phyloP scores from a whole-genome alignment of 345 rosid genomes.

The Mercurialis annua region DNA sequence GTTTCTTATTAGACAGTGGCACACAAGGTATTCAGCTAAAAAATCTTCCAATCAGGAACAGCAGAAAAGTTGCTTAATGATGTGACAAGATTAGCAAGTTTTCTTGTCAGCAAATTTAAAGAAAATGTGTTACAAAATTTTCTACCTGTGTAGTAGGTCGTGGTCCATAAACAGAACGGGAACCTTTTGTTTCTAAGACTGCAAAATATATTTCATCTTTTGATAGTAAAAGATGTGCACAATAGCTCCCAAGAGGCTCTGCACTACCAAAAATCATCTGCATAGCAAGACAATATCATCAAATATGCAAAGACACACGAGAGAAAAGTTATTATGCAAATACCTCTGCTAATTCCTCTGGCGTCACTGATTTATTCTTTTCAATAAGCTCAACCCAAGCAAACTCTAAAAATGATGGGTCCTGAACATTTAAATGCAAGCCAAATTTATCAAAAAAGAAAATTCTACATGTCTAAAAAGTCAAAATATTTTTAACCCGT shows the following conservation, averaged over 20 bases:
- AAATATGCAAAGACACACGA: constrained; percentile 21
- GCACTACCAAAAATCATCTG: constrained; percentile 83
- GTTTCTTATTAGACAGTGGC: neutral
- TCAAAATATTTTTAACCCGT: neutral
- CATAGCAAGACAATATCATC: constrained; percentile 32
- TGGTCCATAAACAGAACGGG: constrained; percentile 63
- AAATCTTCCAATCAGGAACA: neutral
- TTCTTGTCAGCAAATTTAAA: constrained; percentile 4
- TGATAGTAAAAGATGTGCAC: constrained; percentile 87
- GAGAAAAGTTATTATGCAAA: constrained; percentile 7
- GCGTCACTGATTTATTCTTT: constrained; percentile 71
- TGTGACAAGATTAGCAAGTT: neutral
- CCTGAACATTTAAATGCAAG: constrained; percentile 43
- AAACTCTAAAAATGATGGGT: constrained; percentile 75
- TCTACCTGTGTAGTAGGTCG: constrained; percentile 68
- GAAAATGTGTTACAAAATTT: neutral
- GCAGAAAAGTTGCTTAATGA: neutral
- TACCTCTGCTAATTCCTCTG: constrained; percentile 95
- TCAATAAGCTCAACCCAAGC: constrained; percentile 97
- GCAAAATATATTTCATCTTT: constrained; percentile 79
- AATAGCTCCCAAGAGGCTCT: constrained; percentile 85
- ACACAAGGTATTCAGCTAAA: neutral
- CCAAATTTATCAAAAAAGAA: neutral
- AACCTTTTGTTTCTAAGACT: constrained; percentile 65
- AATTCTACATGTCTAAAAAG: neutral